Evolutionary conservation across 768 basidiomycete genomes (phyloP), one percentile per base, ranked within the genome.

Genomic region (Kwoniella bestiolae): DNA sequence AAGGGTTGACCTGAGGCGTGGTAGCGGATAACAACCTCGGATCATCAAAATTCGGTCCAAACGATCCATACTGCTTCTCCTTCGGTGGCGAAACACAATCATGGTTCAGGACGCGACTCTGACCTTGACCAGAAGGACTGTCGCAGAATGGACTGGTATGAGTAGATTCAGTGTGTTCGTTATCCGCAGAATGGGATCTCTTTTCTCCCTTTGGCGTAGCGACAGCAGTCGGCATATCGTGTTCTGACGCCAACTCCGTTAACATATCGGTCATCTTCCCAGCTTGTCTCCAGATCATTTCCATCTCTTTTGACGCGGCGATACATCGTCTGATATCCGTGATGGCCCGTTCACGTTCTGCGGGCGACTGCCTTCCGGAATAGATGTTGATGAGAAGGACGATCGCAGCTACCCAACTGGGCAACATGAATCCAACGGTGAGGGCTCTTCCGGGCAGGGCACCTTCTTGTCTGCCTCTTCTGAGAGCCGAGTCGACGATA

Each of bases 371-470:
- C 84, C 86, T 63, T 84, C 87, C 89, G 86, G 90, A 56, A 46
- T 77, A 73, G 11, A 89, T 86, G 63, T 86, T 87, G 67, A 90
- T 82, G 45, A 90, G 81, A 5, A 90, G 82, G 2, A 90, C 84
- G 28, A 89, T 82, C 5, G 83, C 84, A 2, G 86, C 81, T 5
- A 83, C 83, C 72, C 86, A 86, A 0, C 84, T 71, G 23, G 79
- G 76, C 14, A 72, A 50, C 28, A 70, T 65, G 29, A 72, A 72
- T 80, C 83, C 78, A 47, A 75, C 29, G 74, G 76, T 83, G 50
- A 77, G 18, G 68, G 67, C 83, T 66, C 56, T 76, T 74, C 52
- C 73, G 46, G 66, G 73, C 55, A 63, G 34, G 28, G 56, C 74
- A 21, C 60, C 51, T 68, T 85, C 83, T 49, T 80, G 84, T 61